Evolutionary conservation across 225 moss, liverwort and hornwort species (phyloP).

Genomic region (Climacium dendroides): DNA sequence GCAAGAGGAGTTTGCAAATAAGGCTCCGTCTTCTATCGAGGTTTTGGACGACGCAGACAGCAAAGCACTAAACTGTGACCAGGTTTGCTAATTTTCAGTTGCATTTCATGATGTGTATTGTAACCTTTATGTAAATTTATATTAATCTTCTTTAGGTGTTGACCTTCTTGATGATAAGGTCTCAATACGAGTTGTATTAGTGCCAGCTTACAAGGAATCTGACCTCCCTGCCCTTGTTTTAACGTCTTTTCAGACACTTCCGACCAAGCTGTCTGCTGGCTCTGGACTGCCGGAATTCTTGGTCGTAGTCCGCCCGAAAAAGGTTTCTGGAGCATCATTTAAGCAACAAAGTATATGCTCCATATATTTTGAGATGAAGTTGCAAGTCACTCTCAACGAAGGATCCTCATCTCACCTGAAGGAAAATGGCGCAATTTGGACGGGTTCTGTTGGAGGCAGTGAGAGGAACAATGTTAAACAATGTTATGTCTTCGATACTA

Average conservation of each 20-base stretch:
- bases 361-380: slow-evolving; percentile 15
- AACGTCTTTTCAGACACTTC: slow-evolving; percentile 24
- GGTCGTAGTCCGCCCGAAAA: slow-evolving; percentile 47
- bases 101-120: neutral
- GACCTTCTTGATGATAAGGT: neutral
- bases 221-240: neutral
- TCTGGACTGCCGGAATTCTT: slow-evolving; percentile 30
- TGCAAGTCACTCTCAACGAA: neutral
- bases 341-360: slow-evolving; percentile 51
- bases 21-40: slow-evolving; percentile 38
- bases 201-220: neutral
- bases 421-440: neutral
- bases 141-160: neutral
- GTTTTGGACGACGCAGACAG: slow-evolving; percentile 32
- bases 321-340: slow-evolving; percentile 19
- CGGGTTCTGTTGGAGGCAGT: neutral
- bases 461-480: slow-evolving; percentile 31
- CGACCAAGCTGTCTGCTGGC: slow-evolving; percentile 33
- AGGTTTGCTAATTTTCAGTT: slow-evolving; percentile 7
- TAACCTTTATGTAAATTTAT: neutral
- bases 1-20: slow-evolving; percentile 44
- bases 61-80: slow-evolving; percentile 19
- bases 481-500: slow-evolving; percentile 24
- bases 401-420: neutral
- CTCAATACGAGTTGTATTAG: neutral